Evolutionary conservation across 257 asterid species (phyloP), one percentile per base, ranked within the genome.

Genomic region (Petunia secreta): DNA sequence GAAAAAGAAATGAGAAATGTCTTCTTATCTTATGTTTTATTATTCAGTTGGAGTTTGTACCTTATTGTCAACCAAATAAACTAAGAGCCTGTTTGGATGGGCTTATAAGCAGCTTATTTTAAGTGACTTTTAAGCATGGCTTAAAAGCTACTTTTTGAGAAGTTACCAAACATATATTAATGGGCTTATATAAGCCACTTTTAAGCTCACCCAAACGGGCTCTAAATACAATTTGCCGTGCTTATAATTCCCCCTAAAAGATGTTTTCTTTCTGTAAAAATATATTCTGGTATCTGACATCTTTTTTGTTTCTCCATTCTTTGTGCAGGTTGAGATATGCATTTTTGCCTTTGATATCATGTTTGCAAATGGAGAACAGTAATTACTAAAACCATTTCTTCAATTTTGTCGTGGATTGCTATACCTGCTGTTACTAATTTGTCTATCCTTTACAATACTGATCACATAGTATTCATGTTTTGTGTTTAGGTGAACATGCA

Each of bases 321-420:
- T 50, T 50, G 7, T 87, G 91, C 94, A 94, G 98, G 96, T 94
- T 78, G 97, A 89, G 79, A 87, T 94, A 82, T 91, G 98, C 88
- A 69, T 94, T 83, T 94, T 94, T 85, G 90, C 87, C 84, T 94
- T 94, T 75, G 98, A 94, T 82, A 83, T 92, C 85, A 92, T 94
- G 98, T 89, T 91, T 88, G 89, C 92, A 76, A 90, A 90, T 76
- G 98, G 97, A 84, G 85, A 88, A 81, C 97, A 91, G 98, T 93
- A 89, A 92, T 90, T 80, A 80, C 83, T 50, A 78, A 63, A 58
- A 52, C 86, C 83, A 25, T 75, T 66, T 84, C 87, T 79, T 78
- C 57, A 65, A 54, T 75, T 52, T 8, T 77, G 37, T 78, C 16
- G 43, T 41, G 71, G 16, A 16, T 53, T 15, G 39, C 52, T 1